Evolutionary conservation across 2,329 filamentous ascomycete species (phyloP).

Genomic region (Myrmaecium sp.): DNA sequence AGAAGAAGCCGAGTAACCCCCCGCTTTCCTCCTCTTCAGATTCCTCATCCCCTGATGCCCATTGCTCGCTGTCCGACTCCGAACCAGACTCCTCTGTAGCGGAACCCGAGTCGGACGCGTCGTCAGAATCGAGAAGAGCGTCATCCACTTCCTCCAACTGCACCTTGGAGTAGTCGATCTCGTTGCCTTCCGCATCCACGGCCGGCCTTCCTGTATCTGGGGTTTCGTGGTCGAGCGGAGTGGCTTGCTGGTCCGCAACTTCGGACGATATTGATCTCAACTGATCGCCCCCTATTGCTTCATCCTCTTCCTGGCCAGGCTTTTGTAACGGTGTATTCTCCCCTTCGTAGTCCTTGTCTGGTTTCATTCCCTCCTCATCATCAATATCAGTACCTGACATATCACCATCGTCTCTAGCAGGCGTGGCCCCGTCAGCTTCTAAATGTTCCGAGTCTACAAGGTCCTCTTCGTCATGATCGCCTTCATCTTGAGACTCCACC

Average conservation of each 20-base stretch:
- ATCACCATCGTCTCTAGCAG: constrained; percentile 15
- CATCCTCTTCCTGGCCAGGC: too few relatives aligned
- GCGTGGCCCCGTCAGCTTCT: constrained; percentile 29
- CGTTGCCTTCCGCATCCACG: constrained; percentile 8
- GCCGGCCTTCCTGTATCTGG: too few relatives aligned
- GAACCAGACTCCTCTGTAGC: too few relatives aligned
- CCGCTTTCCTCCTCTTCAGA: constrained; percentile 18
- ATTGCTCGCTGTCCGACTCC: constrained; percentile 18
- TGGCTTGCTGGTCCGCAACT: background rate
- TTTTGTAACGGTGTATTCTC: background rate
- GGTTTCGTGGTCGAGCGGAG: too few relatives aligned
- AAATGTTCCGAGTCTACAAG: constrained; percentile 50
- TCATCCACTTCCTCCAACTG: constrained; percentile 25
- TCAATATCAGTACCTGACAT: too few relatives aligned
- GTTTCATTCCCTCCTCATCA: constrained; percentile 15
- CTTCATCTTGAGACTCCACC: constrained; percentile 10
- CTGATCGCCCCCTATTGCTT: background rate
- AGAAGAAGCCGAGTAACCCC: constrained; percentile 19
- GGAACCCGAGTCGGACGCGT: too few relatives aligned
- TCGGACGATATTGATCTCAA: constrained; percentile 1
- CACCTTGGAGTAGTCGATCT: constrained; percentile 19
- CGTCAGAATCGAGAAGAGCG: constrained; percentile 13
- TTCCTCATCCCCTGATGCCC: constrained; percentile 19
- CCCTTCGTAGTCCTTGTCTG: constrained; percentile 10
- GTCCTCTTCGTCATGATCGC: constrained; percentile 11